phyloP scores from a whole-genome alignment of 176 grass and related monocot genomes.

The Raddia guianensis region DNA sequence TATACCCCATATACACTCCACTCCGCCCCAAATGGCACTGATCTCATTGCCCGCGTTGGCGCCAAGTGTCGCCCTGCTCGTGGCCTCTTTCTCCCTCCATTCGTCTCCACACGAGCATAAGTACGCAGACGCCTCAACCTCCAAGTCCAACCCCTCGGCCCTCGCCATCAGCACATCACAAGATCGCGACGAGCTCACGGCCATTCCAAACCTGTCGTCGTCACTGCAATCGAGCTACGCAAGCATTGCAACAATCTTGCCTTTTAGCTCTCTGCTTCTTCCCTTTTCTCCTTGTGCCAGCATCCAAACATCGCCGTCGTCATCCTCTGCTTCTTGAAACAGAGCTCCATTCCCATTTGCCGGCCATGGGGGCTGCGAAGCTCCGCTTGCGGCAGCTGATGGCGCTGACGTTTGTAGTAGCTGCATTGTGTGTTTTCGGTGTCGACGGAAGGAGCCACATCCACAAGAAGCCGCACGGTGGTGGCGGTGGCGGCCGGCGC shows the following conservation, averaged over 20 bases:
- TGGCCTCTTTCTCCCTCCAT: constrained; percentile 11
- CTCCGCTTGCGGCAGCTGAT: constrained; percentile 25
- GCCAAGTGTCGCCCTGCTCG: constrained; percentile 42
- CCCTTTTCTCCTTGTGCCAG: not conserved
- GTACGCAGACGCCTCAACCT: constrained; percentile 35
- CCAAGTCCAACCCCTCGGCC: not conserved
- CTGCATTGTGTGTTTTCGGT: constrained; percentile 30
- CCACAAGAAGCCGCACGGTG: constrained; percentile 58
- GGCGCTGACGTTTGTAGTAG: constrained; percentile 1
- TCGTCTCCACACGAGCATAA: constrained; percentile 33
- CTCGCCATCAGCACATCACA: not conserved
- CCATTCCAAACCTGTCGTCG: not conserved
- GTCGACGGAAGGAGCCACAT: constrained; percentile 63
- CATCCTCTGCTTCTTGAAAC: constrained; percentile 27
- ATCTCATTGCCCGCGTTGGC: not conserved
- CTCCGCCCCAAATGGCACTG: constrained; percentile 4
- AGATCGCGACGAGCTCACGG: not conserved
- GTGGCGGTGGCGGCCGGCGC: constrained; percentile 15
- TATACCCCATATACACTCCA: not conserved
- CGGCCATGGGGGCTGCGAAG: constrained; percentile 29
- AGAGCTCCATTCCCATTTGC: not conserved
- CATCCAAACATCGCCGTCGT: not conserved
- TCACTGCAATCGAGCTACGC: not conserved
- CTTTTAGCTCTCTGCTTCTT: not conserved
- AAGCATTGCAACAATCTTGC: constrained; percentile 23